Evolutionary conservation across 257 asterid species (phyloP), one percentile per base, ranked within the genome.

Genomic region (Nicotiana tomentosiformis): DNA sequence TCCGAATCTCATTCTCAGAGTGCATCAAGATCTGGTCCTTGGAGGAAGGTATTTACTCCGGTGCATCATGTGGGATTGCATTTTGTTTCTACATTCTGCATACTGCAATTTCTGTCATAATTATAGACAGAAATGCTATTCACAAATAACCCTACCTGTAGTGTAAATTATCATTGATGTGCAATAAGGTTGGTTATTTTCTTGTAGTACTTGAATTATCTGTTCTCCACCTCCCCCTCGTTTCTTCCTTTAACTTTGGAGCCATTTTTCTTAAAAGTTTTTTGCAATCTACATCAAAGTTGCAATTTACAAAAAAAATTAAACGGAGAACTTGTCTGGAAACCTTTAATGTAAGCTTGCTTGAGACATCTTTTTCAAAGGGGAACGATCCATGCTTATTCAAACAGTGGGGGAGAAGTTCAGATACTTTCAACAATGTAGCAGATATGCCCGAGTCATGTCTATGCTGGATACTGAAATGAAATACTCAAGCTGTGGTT

Each of bases 21-120:
- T 85, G 87, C 97, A 86, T 90, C 97, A 58, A 94, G 83, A 90
- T 89, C 97, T 53, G 98, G 99, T 84, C 99, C 98, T 18, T 94
- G 99, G 99, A 93, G 99, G 90, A 95, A 94, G 99, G 99, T 94
- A 89, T 1, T 81, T 37, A 83, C 32, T 66, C 67, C 33, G 29
- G 2, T 81, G 78, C 84, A 66, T 66, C 55, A 32, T 81, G 60
- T 66, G 64, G 83, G 66, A 81, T 64, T 81, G 9, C 7, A 3
- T 43, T 65, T 66, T 69, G 29, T 53, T 53, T 53, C 58, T 51
- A 51, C 62, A 26, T 29, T 76, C 29, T 51, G 61, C 37, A 26
- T 74, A 49, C 80, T 74, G 43, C 64, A 51, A 26, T 74, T 51
- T 74, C 16, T 26, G 43, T 26, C 62, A 74, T 74, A 51, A 26